Evolutionary conservation across 1,139 yeast species (phyloP), one percentile per base, ranked within the genome.

Genomic region (Pichia sp.): DNA sequence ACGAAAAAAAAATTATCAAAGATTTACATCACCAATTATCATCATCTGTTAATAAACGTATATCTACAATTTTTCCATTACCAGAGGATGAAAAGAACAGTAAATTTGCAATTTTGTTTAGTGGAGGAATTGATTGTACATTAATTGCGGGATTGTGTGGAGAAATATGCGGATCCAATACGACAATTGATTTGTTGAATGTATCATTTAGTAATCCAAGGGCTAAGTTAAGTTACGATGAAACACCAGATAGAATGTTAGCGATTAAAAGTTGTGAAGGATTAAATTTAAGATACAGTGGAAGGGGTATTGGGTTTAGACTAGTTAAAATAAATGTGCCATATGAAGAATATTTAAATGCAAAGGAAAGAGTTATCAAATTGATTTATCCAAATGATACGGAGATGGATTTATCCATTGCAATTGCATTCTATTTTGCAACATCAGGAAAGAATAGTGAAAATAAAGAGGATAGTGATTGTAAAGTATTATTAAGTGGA

Each of bases 161-260:
- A 53, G 46, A 56, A 48, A 18, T 62, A 41, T 47, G 47, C 25
- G 51, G 47, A 28, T 45, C 54, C 0, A 66, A 61, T 5, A 64
- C 70, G 1, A 60, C 60, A 0, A 72, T 85, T 10, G 97, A 93
- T 65, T 72, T 93, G n/a, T 66, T 95, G n/a, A 91, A 93, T 52
- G 99, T 95, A 4, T 96, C 96, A 0, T 93, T 93, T 68, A 93
- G 87, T 58, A 93, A 91, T 61, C 93, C 91, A n/a, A 75, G 99
- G 52, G 83, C 91, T 0, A 79, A 80, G 0, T 69, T 79, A 34
- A 52, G 61, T n/a, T 83, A 88, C 0, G 62, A 67, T 0, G 78
- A 79, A 33, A 85, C 96, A 3, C 99, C 99, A 0, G 99, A 93
- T 68, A 71, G 99, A 45, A 70, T 75, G 52, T 71, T 93, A 14